phyloP scores from a whole-genome alignment of 257 asterid species.

The Salvia splendens region DNA sequence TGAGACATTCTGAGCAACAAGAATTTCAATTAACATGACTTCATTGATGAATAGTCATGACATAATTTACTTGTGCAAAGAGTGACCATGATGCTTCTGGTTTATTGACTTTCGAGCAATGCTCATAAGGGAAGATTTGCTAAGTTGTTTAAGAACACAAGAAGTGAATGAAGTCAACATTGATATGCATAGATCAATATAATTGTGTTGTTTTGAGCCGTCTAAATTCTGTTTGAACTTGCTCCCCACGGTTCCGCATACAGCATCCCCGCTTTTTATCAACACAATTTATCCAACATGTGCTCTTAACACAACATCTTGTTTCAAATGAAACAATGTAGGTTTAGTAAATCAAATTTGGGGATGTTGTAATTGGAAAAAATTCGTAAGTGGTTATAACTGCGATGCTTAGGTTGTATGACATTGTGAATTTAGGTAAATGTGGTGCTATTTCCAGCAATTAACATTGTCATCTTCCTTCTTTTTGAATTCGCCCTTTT shows the following conservation, averaged over 20 bases:
- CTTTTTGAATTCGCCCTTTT: constrained; percentile 23
- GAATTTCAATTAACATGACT: constrained; percentile 13
- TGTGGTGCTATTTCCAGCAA: background rate
- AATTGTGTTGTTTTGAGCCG: constrained; percentile 10
- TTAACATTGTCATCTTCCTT: constrained; percentile 12
- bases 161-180: constrained; percentile 21
- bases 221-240: constrained; percentile 10
- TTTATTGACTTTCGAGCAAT: constrained; percentile 23
- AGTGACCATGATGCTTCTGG: constrained; percentile 18
- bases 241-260: constrained; percentile 19
- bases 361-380: background rate
- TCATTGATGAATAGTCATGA: background rate
- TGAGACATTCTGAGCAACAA: constrained; percentile 3
- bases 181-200: constrained; percentile 21
- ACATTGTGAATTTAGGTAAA: background rate
- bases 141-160: constrained; percentile 3
- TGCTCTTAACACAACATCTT: background rate
- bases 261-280: background rate
- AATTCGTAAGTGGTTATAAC: background rate
- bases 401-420: background rate
- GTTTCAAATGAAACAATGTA: background rate
- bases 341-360: background rate
- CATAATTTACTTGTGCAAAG: constrained; percentile 14
- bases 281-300: background rate
- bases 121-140: constrained; percentile 21